Conservation (phyloP, 129 eudicot genomes). For the Scalesia atractyloides region DNA sequence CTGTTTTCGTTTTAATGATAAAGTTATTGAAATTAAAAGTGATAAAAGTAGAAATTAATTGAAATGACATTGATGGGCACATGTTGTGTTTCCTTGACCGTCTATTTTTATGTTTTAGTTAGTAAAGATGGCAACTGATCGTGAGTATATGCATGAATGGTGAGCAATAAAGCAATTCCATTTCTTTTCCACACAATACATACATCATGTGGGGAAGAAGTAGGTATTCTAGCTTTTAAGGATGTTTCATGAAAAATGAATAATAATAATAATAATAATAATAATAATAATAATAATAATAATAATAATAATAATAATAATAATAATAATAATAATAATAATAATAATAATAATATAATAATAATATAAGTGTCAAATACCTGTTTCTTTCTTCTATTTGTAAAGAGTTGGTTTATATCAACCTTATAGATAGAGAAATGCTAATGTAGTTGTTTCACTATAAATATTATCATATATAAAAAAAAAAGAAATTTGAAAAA, state of each 20-base stretch:
- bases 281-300: too few species aligned
- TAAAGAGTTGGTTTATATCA: too few species aligned
- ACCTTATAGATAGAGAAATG: too few species aligned
- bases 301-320: too few species aligned
- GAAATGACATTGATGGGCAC: conserved; percentile 29
- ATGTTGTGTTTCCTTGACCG: conserved; percentile 26
- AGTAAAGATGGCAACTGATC: background rate
- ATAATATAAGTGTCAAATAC: too few species aligned
- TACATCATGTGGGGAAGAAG: conserved; percentile 9
- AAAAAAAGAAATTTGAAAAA: too few species aligned
- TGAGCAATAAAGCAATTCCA: conserved; percentile 17
- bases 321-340: too few species aligned
- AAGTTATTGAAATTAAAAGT: background rate
- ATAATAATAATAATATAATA: too few species aligned
- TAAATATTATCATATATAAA: too few species aligned
- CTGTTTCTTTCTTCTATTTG: too few species aligned
- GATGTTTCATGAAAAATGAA: background rate
- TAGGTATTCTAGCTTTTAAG: background rate
- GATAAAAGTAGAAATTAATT: conserved; percentile 5
- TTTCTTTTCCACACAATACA: conserved; percentile 16
- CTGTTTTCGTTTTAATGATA: background rate
- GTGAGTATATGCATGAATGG: conserved; percentile 25
- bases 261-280: too few species aligned
- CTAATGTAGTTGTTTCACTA: too few species aligned
- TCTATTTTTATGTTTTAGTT: conserved; percentile 17